A percentile compares a stretch with the other conserved stretches of the same genome.
These are phyloP conservation scores for Lachnellula hyalina DNA, from an alignment of 2,329 filamentous ascomycete species.

Conservation along the genomic window DNA sequence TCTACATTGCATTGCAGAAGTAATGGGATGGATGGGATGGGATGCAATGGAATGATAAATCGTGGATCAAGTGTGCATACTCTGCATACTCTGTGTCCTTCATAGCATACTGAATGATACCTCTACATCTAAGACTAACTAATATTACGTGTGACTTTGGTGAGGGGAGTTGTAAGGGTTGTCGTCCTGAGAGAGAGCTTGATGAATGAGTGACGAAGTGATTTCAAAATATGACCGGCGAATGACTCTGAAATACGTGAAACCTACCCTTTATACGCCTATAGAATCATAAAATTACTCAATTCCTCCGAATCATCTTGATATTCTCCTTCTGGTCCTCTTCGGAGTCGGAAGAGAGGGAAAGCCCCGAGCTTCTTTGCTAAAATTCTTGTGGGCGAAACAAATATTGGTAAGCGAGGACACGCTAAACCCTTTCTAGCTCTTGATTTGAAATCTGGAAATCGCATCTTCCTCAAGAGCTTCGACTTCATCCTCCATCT, in stretches of 20 bases:
- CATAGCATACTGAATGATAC: constrained; percentile 24
- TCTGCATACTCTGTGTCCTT: constrained; percentile 9
- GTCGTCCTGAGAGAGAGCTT: background rate
- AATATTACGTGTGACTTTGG: too few species aligned
- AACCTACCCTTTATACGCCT: too few species aligned
- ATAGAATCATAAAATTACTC: too few species aligned
- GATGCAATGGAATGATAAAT: background rate
- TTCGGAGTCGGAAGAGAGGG: too few species aligned
- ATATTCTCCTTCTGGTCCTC: too few species aligned
- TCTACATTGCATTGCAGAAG: too few species aligned
- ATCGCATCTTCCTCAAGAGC: background rate
- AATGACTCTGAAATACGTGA: too few species aligned
- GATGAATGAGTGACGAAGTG: too few species aligned
- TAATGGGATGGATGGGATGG: background rate
- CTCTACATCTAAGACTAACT: constrained; percentile 8
- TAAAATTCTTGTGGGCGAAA: constrained; percentile 1
- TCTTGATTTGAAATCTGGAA: constrained; percentile 5
- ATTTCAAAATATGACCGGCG: too few species aligned
- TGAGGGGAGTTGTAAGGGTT: background rate
- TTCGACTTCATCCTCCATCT: constrained; percentile 13
- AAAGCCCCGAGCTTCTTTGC: too few species aligned
- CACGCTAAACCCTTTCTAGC: constrained; percentile 1
- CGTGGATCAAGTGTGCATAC: constrained; percentile 3
- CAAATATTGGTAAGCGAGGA: constrained; percentile 2
- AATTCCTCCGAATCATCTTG: too few species aligned